These are phyloP conservation scores for Viridothelium virens DNA, from an alignment of 495 filamentous ascomycete genomes.

Conservation along the genomic window DNA sequence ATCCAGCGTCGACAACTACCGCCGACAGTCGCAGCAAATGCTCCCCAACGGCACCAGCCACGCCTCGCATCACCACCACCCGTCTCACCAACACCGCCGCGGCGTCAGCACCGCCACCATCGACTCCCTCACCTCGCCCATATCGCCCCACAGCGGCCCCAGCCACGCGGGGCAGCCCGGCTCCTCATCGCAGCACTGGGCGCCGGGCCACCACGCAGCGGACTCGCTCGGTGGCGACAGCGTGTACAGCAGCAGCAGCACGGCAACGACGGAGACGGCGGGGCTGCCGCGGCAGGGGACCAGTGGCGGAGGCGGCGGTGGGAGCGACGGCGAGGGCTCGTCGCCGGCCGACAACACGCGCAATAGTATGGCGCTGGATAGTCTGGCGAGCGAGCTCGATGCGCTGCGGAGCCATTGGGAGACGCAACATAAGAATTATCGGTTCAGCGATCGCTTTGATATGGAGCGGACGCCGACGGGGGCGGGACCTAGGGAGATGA, in stretches of 20 bases:
- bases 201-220: conserved; percentile 19
- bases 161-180: too few relatives aligned
- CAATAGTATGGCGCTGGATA: conserved; percentile 81
- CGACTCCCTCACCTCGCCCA: conserved; percentile 18
- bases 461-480: conserved; percentile 57
- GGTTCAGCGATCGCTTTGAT: conserved; percentile 77
- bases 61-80: too few relatives aligned
- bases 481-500: conserved; percentile 35
- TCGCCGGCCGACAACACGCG: conserved; percentile 45
- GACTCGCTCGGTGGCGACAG: conserved; percentile 12
- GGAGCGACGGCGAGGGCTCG: conserved; percentile 31
- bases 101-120: conserved; percentile 37
- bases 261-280: neutral
- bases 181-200: neutral
- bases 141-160: neutral
- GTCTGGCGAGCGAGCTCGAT: conserved; percentile 84
- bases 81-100: conserved; percentile 22
- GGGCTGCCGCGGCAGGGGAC: conserved; percentile 13
- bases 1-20: conserved; percentile 86
- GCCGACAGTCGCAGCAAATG: conserved; percentile 59
- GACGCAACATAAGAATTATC: conserved; percentile 87
- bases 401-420: conserved; percentile 87
- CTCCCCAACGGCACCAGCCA: conserved; percentile 15
- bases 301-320: neutral
- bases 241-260: neutral